Percentiles rank a stretch among this genome's conserved stretches.
These are phyloP conservation scores for Lachancea waltii DNA, from an alignment of 805 yeast genomes.

Conservation along the genomic window DNA sequence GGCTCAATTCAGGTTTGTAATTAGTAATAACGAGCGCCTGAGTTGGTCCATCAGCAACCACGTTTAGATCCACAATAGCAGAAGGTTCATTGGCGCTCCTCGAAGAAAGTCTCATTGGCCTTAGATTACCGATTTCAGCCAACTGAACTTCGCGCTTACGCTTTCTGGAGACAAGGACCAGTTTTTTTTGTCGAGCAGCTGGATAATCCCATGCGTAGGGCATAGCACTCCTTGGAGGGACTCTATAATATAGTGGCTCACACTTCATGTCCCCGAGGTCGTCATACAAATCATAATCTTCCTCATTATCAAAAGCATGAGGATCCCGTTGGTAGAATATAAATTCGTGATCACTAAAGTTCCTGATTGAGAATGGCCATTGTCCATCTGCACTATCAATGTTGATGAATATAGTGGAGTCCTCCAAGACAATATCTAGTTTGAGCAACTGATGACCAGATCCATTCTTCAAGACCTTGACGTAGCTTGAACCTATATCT, in stretches of 20 bases:
- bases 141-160: slow-evolving; percentile 73
- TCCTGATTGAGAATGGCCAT: slow-evolving; percentile 93
- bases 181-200: slow-evolving; percentile 76
- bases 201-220: slow-evolving; percentile 98
- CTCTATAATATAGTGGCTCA: slow-evolving; percentile 69
- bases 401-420: slow-evolving; percentile 73
- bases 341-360: slow-evolving; percentile 83
- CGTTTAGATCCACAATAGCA: slow-evolving; percentile 75
- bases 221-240: slow-evolving; percentile 91
- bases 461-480: slow-evolving; percentile 61
- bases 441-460: slow-evolving; percentile 64
- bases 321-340: slow-evolving; percentile 85
- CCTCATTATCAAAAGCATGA: slow-evolving; percentile 29
- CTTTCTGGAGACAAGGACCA: slow-evolving; percentile 65
- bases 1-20: slow-evolving; percentile 69
- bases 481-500: slow-evolving; percentile 74
- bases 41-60: slow-evolving; percentile 93
- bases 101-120: slow-evolving; percentile 73
- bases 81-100: slow-evolving; percentile 34
- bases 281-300: slow-evolving; percentile 48
- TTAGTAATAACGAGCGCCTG: slow-evolving; percentile 81
- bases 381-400: slow-evolving; percentile 61
- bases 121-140: slow-evolving; percentile 87
- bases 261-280: slow-evolving; percentile 48
- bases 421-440: slow-evolving; percentile 69